Conservation (phyloP, 108 stramenopile species). For the Pseudonitzschia pungens region DNA sequence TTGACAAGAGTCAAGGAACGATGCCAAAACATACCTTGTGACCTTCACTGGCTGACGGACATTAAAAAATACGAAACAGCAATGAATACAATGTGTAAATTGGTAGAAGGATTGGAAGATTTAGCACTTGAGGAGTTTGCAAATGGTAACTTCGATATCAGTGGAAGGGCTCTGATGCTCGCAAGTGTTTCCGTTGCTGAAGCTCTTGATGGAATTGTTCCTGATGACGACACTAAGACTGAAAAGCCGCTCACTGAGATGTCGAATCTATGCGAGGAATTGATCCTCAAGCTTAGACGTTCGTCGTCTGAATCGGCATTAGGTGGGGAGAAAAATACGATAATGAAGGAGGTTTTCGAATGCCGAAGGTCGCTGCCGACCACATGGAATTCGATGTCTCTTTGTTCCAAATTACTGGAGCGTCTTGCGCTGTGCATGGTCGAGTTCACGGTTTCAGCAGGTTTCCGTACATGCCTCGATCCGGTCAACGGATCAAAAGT, state of each 20-base stretch:
- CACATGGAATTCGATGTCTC: background rate
- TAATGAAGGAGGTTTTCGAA: background rate
- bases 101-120: conserved; percentile 33
- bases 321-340: background rate
- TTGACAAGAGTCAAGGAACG: background rate
- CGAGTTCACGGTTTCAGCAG: background rate
- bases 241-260: background rate
- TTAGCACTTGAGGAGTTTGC: conserved; percentile 28
- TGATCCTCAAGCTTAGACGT: background rate
- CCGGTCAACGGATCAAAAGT: background rate
- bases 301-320: background rate
- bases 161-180: conserved; percentile 57
- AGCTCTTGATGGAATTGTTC: background rate
- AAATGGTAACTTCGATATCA: conserved; percentile 47
- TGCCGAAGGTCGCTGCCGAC: background rate
- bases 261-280: background rate
- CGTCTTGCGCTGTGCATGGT: background rate
- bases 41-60: conserved; percentile 29
- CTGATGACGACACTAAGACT: background rate
- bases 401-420: background rate
- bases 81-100: background rate
- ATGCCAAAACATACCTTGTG: conserved; percentile 17
- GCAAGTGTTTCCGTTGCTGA: conserved; percentile 29
- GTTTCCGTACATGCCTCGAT: conserved; percentile 1
- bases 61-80: background rate